Evolutionary conservation across 345 rosid genomes (phyloP).

Genomic region (Stellera chamaejasme): DNA sequence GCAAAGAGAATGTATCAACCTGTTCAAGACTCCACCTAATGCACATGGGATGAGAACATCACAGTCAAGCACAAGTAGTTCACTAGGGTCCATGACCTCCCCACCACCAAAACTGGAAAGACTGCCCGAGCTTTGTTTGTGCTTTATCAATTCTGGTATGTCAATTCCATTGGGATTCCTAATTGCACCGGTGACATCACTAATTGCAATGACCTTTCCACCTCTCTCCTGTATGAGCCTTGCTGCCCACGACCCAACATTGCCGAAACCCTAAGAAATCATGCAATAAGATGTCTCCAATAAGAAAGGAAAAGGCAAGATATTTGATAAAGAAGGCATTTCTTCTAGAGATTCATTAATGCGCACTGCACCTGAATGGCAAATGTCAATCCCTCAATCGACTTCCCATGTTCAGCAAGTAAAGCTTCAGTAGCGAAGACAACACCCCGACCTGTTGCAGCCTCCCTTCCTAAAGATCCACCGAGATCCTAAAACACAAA

Average conservation of each 20-base stretch:
- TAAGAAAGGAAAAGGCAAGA: background rate
- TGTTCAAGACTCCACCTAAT: constrained; percentile 91
- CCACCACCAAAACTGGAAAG: constrained; percentile 64
- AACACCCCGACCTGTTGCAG: constrained; percentile 97
- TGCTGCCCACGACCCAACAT: constrained; percentile 96
- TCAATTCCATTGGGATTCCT: constrained; percentile 75
- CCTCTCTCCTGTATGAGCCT: constrained; percentile 82
- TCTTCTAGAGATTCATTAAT: background rate
- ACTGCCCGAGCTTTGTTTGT: constrained; percentile 57
- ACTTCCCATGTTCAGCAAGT: constrained; percentile 79
- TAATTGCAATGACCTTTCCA: constrained; percentile 88
- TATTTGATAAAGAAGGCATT: background rate
- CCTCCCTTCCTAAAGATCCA: constrained; percentile 96
- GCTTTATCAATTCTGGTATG: constrained; percentile 43
- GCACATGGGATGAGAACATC: constrained; percentile 98
- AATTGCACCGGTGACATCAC: constrained; percentile 92
- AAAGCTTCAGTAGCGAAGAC: constrained; percentile 87
- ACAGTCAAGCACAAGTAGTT: constrained; percentile 78
- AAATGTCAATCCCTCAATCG: constrained; percentile 72
- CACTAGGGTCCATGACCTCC: constrained; percentile 55
- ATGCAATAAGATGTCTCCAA: background rate
- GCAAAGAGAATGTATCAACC: constrained; percentile 27
- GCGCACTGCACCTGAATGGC: constrained; percentile 61
- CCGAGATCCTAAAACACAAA: constrained; percentile 75
- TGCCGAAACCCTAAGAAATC: constrained; percentile 74